Conservation (phyloP, 2,329 filamentous ascomycete genomes). For the Epichloe bromicola region DNA sequence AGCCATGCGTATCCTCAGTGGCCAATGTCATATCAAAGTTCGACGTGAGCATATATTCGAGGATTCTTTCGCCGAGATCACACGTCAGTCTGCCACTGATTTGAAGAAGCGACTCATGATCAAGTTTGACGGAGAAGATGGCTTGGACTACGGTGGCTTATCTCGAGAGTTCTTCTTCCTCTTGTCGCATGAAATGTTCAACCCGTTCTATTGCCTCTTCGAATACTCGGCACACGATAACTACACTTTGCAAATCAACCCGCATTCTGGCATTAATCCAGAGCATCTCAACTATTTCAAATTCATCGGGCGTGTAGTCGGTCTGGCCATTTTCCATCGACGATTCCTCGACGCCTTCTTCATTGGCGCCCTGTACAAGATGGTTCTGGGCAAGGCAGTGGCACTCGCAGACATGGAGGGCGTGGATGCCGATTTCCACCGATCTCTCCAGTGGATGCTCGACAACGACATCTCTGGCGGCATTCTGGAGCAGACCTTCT, state of each 20-base stretch:
- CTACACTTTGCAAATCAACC: constrained; percentile 98
- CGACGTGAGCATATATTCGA: constrained; percentile 95
- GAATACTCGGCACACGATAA: constrained; percentile 99
- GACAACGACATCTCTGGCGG: constrained; percentile 92
- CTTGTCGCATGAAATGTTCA: constrained; percentile 99
- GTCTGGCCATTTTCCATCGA: constrained; percentile 93
- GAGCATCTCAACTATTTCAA: constrained; percentile 99
- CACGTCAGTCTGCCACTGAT: constrained; percentile 87
- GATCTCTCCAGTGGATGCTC: constrained; percentile 92
- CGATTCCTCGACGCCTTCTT: constrained; percentile 98
- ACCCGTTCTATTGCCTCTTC: constrained; percentile 98
- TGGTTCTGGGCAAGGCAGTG: constrained; percentile 92
- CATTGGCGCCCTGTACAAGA: constrained; percentile 98
- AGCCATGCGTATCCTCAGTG: constrained; percentile 84
- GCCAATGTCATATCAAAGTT: constrained; percentile 97
- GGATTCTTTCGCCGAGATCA: constrained; percentile 97
- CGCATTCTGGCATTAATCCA: constrained; percentile 96
- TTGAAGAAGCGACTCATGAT: constrained; percentile 99
- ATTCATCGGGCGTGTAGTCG: constrained; percentile 95
- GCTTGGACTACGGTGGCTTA: constrained; percentile 92
- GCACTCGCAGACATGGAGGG: constrained; percentile 93
- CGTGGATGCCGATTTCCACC: constrained; percentile 94
- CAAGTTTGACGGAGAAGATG: constrained; percentile 98
- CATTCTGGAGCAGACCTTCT: constrained; percentile 90
- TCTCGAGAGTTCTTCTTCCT: constrained; percentile 99